Base-by-base conservation (phyloP, 2,329 filamentous ascomycete genomes). In the Aspergillus ustus region DNA sequence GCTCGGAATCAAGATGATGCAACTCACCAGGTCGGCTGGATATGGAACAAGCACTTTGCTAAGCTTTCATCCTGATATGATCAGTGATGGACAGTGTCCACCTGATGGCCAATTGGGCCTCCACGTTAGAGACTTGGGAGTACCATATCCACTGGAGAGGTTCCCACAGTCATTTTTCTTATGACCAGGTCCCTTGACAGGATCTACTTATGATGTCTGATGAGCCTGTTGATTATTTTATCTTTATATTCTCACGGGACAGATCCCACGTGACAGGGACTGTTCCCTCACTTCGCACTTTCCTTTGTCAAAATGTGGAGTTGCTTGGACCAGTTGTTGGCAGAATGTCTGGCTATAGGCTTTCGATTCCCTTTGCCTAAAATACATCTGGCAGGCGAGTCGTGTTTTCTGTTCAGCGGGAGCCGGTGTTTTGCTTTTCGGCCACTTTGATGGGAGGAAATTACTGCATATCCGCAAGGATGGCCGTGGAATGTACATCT, bases 21-120 rank as follows among this genome's bases (percentile, higher is more conserved):
- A 1, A 84, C 82, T 11, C 86, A 90, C 66, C 85, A 88, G 66
- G 89, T 98, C 37, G 95, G 95, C 55, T 99, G 95, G 95, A 97
- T 99, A 71, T 99, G 95, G 95, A 96, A 93, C 71, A 97, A 97
- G 77, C 95, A 99, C 80, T 99, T 99, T 82, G 90, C 90, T 46
- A 83, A 82, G 58, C 73, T 86, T 20, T 70, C 69, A 17, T 61
- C 50, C 20, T 74, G 61, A 67, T 40, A 40, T 40, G 34, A 40
- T 40, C 34, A 40, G 9, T 17, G 15, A 40, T 13, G 25, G 25
- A 25, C 25, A 25, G 25, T 5, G 25, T 5, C 25, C 25, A 25
- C 25, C 25, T 3, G 6, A 25, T 25, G 25, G 37, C 37, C 37
- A 43, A 13, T 43, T 43, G 9, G 20, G 45, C 20, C 6, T 13